Conservation (phyloP, 129 eudicot genomes). For the Saussurea involucrata region DNA sequence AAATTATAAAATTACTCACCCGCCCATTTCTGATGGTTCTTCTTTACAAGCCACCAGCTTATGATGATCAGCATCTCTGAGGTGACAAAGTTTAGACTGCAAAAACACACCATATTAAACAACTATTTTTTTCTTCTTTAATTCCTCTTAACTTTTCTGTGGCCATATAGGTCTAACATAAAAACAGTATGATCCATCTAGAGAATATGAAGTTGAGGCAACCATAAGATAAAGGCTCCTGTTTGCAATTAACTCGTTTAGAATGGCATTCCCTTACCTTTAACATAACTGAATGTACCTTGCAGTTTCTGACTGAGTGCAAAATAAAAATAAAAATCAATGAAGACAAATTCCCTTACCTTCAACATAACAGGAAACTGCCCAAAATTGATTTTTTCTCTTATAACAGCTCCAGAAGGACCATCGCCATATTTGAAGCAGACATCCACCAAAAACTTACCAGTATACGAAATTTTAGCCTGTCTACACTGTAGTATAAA, state of each 20-base stretch:
- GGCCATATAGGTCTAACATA: background rate
- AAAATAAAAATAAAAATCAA: background rate
- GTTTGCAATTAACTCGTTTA: background rate
- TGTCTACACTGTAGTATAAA: constrained; percentile 78
- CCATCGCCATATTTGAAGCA: constrained; percentile 61
- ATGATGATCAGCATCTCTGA: constrained; percentile 47
- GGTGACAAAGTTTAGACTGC: constrained; percentile 81
- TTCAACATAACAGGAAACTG: constrained; percentile 86
- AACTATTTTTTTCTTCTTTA: background rate
- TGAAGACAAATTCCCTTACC: constrained; percentile 29
- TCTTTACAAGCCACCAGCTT: constrained; percentile 58
- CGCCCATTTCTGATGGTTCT: constrained; percentile 93
- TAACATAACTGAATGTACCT: background rate
- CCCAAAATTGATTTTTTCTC: constrained; percentile 62
- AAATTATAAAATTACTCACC: constrained; percentile 47
- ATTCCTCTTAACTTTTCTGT: background rate
- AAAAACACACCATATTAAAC: background rate
- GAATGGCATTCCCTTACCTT: background rate
- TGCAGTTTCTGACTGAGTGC: background rate
- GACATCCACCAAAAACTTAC: constrained; percentile 58
- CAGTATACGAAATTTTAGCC: constrained; percentile 72
- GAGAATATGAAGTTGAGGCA: background rate
- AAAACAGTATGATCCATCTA: background rate
- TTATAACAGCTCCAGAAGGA: constrained; percentile 37
- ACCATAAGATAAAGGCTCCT: background rate